phyloP scores from a whole-genome alignment of 306 rosid species.

The Ammopiptanthus mongolicus region DNA sequence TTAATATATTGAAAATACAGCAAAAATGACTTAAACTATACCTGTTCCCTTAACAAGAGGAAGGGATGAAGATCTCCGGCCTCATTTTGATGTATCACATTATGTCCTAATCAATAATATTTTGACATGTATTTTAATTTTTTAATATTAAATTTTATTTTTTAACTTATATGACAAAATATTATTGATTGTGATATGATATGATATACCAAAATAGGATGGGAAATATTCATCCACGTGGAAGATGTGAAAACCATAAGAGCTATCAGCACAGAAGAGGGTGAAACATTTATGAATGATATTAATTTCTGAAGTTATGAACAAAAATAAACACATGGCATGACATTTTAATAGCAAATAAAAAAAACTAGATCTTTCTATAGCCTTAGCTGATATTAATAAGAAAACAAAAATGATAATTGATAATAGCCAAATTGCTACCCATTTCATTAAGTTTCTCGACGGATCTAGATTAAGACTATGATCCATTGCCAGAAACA shows the following conservation, averaged over 20 bases:
- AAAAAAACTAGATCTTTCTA: neutral
- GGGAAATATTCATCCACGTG: no score
- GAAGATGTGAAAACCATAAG: slow-evolving; percentile 21
- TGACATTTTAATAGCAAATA: neutral
- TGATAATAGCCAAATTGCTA: neutral
- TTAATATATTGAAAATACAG: neutral
- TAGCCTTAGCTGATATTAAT: neutral
- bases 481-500: slow-evolving; percentile 35
- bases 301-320: slow-evolving; percentile 3
- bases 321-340: neutral
- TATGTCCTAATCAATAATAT: no score
- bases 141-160: no score
- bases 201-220: no score
- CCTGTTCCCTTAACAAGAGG: neutral
- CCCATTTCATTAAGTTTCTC: neutral
- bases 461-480: slow-evolving; percentile 26
- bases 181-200: no score
- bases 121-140: no score
- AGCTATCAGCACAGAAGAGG: neutral
- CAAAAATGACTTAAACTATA: neutral
- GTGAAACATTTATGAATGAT: slow-evolving; percentile 17
- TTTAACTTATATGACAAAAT: no score
- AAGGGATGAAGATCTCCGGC: no score
- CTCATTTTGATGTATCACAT: no score
- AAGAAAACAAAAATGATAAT: neutral